Evolutionary conservation across 2,329 filamentous ascomycete genomes (phyloP).

Genomic region (Dothiorella sarmentorum): DNA sequence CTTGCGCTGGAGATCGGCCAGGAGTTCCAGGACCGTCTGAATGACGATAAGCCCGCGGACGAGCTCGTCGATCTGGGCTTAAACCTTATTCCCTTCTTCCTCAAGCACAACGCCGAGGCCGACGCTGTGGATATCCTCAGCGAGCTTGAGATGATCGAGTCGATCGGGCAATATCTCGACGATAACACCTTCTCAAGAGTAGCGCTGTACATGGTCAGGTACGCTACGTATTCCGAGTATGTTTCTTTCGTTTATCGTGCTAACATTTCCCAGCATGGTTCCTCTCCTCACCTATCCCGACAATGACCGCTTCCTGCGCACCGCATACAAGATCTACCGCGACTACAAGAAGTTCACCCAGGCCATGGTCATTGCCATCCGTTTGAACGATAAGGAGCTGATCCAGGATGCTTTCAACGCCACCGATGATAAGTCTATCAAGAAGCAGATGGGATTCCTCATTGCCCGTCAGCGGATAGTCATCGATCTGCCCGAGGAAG

Average conservation of each 20-base stretch:
- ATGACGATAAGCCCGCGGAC: conserved; percentile 76
- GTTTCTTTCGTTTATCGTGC: neutral
- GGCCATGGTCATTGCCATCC: conserved; percentile 90
- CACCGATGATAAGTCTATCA: conserved; percentile 74
- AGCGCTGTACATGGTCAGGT: conserved; percentile 91
- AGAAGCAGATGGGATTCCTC: conserved; percentile 92
- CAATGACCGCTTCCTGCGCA: conserved; percentile 90
- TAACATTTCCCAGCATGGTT: conserved; percentile 66
- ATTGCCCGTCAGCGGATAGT: conserved; percentile 88
- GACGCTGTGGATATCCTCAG: conserved; percentile 97
- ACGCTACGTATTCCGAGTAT: conserved; percentile 19
- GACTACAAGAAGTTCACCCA: conserved; percentile 90
- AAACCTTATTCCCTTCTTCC: conserved; percentile 85
- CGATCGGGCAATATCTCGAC: conserved; percentile 84
- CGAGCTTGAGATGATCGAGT: conserved; percentile 94
- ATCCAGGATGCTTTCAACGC: conserved; percentile 79
- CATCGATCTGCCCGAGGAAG: conserved; percentile 63
- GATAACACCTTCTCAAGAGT: conserved; percentile 90
- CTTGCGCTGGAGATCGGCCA: conserved; percentile 93
- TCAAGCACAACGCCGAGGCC: conserved; percentile 96
- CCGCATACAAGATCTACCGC: conserved; percentile 90
- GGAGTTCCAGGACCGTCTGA: conserved; percentile 84
- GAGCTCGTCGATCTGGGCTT: conserved; percentile 84
- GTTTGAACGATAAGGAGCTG: conserved; percentile 80
- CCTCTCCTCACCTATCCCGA: conserved; percentile 96